Evolutionary conservation across 2,329 filamentous ascomycete species (phyloP).

Genomic region (Talaromyces piceae): DNA sequence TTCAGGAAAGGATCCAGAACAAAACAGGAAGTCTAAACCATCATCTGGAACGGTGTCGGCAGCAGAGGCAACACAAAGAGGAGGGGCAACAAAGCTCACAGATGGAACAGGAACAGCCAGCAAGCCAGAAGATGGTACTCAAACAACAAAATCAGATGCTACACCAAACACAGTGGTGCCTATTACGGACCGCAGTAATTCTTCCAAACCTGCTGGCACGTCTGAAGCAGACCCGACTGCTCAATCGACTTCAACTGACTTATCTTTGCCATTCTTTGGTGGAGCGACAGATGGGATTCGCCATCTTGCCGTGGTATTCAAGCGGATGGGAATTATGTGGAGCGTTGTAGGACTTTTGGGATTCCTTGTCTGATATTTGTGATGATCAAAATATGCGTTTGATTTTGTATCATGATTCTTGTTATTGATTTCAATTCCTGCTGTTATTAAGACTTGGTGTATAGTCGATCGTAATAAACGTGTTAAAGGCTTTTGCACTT

Average conservation of each 20-base stretch:
- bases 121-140: neutral
- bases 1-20: neutral
- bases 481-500: no score
- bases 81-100: no score
- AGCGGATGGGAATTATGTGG: neutral
- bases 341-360: neutral
- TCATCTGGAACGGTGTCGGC: neutral
- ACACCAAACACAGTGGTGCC: neutral
- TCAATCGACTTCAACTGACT: neutral
- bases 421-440: neutral
- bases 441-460: no score
- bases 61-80: neutral
- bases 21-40: neutral
- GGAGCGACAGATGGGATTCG: neutral
- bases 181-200: neutral
- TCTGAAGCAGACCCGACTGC: neutral
- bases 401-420: neutral
- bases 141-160: neutral
- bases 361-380: no score
- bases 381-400: neutral
- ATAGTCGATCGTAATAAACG: no score
- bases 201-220: neutral
- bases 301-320: neutral
- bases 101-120: no score
- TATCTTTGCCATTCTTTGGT: neutral